Base-by-base conservation (phyloP, 805 yeast genomes). In the Yarrowia yakushimensis region DNA sequence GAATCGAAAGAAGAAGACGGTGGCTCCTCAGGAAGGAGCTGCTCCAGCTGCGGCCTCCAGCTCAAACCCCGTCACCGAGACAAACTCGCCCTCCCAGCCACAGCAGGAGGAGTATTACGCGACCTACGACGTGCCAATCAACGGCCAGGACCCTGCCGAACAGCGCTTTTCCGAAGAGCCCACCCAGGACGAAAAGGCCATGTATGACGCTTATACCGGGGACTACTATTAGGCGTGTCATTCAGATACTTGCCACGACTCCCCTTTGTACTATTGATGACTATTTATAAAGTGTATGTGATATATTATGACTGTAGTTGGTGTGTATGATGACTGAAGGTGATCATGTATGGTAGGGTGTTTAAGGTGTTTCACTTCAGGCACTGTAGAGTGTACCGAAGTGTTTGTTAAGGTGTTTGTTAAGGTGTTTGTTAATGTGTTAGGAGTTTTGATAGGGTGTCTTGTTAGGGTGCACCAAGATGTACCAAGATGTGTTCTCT, bases 201-300 rank as follows among this genome's bases (percentile, higher is more conserved):
- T 55, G 22, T 55, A 55, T 20, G 61, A 55, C 27, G 36, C 48
- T 15, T 55, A 55, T 22, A 55, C 61, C 36, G 61, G 61, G 11
- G 61, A 55, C 48, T 55, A 55, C 23, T 55, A 52, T 25, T 52
- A 18, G 13, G 42, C 15, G 55, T 48, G 20, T 31, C 15, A 15
- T 10, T 9, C 3, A 22, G 39, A 31, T 39, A 15, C 30, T 23
- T 52, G 43, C 59, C 31, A 18, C 43, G 23, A 28, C 13, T 36
- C 8, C 57, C 41, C 57, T 33, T 52, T 52, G 59, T 36, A 36
- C 43, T 36, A 52, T 52, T 52, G 59, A 52, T 52, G 59, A 52
- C 43, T 52, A 52, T 52, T 52, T 52, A 52, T 52, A 52, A 52
- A 52, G 59, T 52, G 59, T 34, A 52, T 52, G 59, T 52, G 59